phyloP scores from a whole-genome alignment of 305 asterid species.

The Solanum hybrid region DNA sequence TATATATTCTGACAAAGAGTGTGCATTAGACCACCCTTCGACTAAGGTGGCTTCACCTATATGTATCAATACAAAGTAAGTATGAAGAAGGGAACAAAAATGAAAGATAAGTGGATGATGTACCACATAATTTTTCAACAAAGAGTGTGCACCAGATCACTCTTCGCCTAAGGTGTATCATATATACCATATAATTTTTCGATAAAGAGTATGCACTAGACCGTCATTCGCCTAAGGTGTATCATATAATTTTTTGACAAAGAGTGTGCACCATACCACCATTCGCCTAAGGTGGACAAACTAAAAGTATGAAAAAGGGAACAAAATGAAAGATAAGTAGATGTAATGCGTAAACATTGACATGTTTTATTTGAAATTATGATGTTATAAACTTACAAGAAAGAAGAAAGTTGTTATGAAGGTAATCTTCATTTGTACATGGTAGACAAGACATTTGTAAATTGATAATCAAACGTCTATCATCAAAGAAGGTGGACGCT shows the following conservation, averaged over 20 bases:
- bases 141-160: background rate
- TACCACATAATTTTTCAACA: too few species aligned
- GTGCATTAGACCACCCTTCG: too few species aligned
- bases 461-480: background rate
- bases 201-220: background rate
- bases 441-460: background rate
- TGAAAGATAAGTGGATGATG: too few species aligned
- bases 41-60: too few species aligned
- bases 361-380: background rate
- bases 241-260: background rate
- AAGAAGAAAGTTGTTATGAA: background rate
- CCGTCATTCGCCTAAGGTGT: too few species aligned
- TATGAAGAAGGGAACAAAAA: too few species aligned
- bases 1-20: too few species aligned
- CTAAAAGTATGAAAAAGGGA: background rate
- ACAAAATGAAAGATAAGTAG: background rate
- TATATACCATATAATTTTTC: too few species aligned
- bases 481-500: background rate
- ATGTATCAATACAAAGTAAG: too few species aligned
- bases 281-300: background rate
- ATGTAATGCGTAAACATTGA: background rate
- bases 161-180: background rate
- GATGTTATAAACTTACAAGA: background rate
- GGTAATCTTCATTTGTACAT: background rate
- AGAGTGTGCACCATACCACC: background rate